A percentile compares a stretch with the other conserved stretches of the same genome.
Conservation (phyloP, 2,329 filamentous ascomycete species). For the Exophiala aquamarina region DNA sequence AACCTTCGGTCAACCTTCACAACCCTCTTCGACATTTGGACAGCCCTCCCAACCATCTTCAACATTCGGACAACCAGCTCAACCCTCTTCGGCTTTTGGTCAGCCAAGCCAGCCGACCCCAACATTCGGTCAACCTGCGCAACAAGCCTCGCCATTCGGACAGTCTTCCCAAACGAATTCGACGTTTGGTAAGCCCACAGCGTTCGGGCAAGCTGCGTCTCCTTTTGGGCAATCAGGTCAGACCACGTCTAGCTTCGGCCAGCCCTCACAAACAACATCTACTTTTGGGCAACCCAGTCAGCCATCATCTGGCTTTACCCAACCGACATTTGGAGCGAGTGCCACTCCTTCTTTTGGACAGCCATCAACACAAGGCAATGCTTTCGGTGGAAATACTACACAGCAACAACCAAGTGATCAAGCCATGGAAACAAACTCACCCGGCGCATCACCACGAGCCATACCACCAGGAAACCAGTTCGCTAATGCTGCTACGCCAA, state of each 20-base stretch:
- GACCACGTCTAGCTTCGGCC: conserved; percentile 28
- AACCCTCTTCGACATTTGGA: conserved; percentile 20
- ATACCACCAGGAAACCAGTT: conserved; percentile 32
- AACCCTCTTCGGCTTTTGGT: conserved; percentile 21
- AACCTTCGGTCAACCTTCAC: conserved; percentile 14
- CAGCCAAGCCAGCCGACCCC: conserved; percentile 15
- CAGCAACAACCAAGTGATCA: conserved; percentile 16
- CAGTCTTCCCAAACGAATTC: conserved; percentile 11
- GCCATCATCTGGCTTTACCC: conserved; percentile 23
- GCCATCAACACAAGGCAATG: conserved; percentile 42
- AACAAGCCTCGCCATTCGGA: conserved; percentile 11
- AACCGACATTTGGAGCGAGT: conserved; percentile 42
- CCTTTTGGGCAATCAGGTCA: conserved; percentile 11
- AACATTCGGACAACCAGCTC: conserved; percentile 23
- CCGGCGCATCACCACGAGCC: conserved; percentile 35
- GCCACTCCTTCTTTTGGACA: conserved; percentile 33
- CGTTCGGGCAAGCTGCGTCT: conserved; percentile 33
- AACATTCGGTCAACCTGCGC: conserved; percentile 15
- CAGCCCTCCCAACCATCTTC: conserved; percentile 13
- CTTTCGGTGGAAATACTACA: conserved; percentile 36
- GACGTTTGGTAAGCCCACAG: conserved; percentile 20
- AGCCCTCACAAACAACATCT: conserved; percentile 19
- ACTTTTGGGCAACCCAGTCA: conserved; percentile 28
- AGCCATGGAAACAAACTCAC: conserved; percentile 25
- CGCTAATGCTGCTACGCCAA: conserved; percentile 28